Conservation (phyloP, 2,329 filamentous ascomycete genomes). For the Madurella mycetomatis region DNA sequence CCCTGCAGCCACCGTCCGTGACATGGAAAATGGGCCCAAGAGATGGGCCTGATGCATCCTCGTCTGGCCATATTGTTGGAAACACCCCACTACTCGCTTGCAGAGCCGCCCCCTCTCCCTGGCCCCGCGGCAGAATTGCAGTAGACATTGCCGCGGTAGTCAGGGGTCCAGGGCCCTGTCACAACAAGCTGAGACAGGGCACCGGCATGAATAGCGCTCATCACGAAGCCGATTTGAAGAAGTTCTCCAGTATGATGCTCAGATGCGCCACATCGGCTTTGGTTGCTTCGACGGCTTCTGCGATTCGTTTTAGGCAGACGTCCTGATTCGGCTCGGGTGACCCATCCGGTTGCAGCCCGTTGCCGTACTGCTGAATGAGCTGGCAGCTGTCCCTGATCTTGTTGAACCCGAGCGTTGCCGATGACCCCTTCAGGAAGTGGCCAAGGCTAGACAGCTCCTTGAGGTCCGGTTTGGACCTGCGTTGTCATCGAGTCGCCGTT, state of each 20-base stretch:
- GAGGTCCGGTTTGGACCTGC: slow-evolving; percentile 64
- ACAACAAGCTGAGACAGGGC: background rate
- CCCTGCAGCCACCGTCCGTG: background rate
- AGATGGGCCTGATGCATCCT: background rate
- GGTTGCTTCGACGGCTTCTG: slow-evolving; percentile 63
- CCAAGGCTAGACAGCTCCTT: slow-evolving; percentile 74
- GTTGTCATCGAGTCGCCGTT: slow-evolving; percentile 4
- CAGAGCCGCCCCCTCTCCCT: background rate
- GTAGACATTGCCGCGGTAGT: background rate
- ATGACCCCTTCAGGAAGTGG: slow-evolving; percentile 96
- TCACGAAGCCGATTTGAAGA: slow-evolving; percentile 45
- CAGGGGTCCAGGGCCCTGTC: background rate
- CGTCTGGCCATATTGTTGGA: background rate
- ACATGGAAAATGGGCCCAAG: background rate
- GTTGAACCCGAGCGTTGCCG: slow-evolving; percentile 83
- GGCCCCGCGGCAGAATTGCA: too few relatives aligned
- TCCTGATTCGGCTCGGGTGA: slow-evolving; percentile 61
- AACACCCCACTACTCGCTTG: background rate
- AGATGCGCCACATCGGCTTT: slow-evolving; percentile 74
- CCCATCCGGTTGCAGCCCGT: slow-evolving; percentile 74
- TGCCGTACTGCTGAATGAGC: slow-evolving; percentile 91
- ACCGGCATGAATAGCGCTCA: background rate
- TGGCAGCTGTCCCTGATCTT: slow-evolving; percentile 93
- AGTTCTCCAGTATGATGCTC: slow-evolving; percentile 64
- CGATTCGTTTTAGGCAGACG: slow-evolving; percentile 65